Base-by-base conservation (phyloP, 495 filamentous ascomycete genomes). In the Penicillium coffeae region DNA sequence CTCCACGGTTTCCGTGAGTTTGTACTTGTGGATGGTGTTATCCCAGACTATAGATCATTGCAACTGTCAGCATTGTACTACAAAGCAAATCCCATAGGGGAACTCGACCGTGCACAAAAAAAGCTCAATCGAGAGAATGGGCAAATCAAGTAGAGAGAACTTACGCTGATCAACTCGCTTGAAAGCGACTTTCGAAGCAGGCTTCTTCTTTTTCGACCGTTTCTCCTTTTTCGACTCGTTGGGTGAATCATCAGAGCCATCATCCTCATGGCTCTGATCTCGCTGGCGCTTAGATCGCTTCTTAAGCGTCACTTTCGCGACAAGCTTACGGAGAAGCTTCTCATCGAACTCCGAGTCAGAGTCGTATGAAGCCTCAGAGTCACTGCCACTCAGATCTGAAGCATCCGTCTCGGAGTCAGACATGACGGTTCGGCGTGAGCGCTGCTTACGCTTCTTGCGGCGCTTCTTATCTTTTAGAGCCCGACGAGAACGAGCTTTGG, bases 111-210 rank as follows among this genome's bases (percentile, higher is more conserved):
- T n/a, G n/a, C n/a, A n/a, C n/a, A n/a, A n/a, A n/a, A n/a, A n/a
- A n/a, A n/a, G n/a, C n/a, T n/a, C n/a, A n/a, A n/a, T n/a, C n/a
- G n/a, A n/a, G n/a, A n/a, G n/a, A n/a, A n/a, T n/a, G n/a, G n/a
- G n/a, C n/a, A n/a, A n/a, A n/a, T n/a, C n/a, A n/a, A n/a, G n/a
- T n/a, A n/a, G n/a, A n/a, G n/a, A n/a, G n/a, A n/a, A 69, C 76
- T 58, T 55, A 79, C 75, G 72, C 65, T 94, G 83, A 69, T 96
- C 90, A 1, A 95, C 88, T 15, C 90, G 80, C 69, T 94, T 93
- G 68, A 79, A 96, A 33, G 87, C 88, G 25, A 89, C 74, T 54
- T 85, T 87, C 5, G 81, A 79, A 8, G 71, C 81, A 12, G 77
- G 76, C 65, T 75, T 78, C 58, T 60, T 73, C 50, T 65, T 64